A percentile compares a stretch with the other conserved stretches of the same genome.
These are phyloP conservation scores for Kwoniella botswanensis DNA, from an alignment of 768 basidiomycete species.

Conservation along the genomic window DNA sequence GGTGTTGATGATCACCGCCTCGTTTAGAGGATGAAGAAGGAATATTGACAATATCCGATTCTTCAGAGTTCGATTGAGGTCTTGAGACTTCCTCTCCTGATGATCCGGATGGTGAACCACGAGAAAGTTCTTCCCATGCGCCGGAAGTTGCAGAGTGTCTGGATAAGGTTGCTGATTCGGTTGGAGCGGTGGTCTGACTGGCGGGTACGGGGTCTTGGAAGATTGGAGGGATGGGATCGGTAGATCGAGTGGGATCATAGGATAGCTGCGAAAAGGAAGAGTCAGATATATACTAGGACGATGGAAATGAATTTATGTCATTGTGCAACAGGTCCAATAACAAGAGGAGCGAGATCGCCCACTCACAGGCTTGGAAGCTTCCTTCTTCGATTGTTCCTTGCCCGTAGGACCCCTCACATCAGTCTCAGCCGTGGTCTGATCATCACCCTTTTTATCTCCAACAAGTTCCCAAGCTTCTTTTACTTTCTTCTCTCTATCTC, in stretches of 20 bases:
- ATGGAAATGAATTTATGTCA: not conserved
- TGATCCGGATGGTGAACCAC: conserved; percentile 21
- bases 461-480: conserved; percentile 58
- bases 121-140: conserved; percentile 51
- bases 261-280: conserved; percentile 24
- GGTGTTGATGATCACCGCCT: not conserved
- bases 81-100: conserved; percentile 39
- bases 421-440: conserved; percentile 17
- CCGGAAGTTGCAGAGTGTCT: conserved; percentile 44
- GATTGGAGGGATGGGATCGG: conserved; percentile 46
- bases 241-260: conserved; percentile 50
- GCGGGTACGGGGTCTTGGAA: conserved; percentile 24
- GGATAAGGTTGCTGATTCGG: conserved; percentile 37
- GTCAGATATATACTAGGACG: not conserved
- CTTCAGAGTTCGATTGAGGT: conserved; percentile 21
- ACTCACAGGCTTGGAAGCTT: conserved; percentile 31
- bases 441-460: conserved; percentile 20
- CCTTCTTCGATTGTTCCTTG: conserved; percentile 24
- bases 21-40: conserved; percentile 5
- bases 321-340: not conserved
- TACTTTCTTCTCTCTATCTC: conserved; percentile 48
- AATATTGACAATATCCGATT: conserved; percentile 25
- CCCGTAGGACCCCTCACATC: conserved; percentile 41
- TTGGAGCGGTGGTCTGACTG: conserved; percentile 2
- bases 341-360: conserved; percentile 1